Conservation (phyloP, 805 yeast genomes). For the Debaryomyces tyrocola region DNA sequence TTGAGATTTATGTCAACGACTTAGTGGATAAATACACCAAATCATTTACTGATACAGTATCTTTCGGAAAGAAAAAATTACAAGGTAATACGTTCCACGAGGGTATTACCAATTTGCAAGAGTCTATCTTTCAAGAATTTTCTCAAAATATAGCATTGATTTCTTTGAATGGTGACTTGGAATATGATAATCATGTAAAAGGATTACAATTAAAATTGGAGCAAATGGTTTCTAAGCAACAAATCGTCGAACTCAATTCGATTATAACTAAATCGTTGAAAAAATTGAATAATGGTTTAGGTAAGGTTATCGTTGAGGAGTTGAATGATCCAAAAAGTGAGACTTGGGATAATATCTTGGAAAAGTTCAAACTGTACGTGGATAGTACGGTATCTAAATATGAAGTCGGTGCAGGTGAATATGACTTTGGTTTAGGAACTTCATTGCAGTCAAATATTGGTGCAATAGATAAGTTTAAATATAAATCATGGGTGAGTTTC, state of each 20-base stretch:
- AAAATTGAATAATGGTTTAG: constrained; percentile 45
- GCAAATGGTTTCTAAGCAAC: constrained; percentile 38
- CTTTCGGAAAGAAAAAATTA: constrained; percentile 1
- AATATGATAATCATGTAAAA: constrained; percentile 19
- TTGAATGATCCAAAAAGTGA: constrained; percentile 50
- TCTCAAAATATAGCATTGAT: constrained; percentile 14
- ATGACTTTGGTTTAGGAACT: constrained; percentile 71
- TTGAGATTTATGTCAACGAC: constrained; percentile 14
- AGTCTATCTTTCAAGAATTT: constrained; percentile 10
- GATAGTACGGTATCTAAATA: constrained; percentile 7
- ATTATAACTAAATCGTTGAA: constrained; percentile 43
- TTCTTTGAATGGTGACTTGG: constrained; percentile 27
- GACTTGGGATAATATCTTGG: constrained; percentile 62
- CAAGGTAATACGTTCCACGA: constrained; percentile 7
- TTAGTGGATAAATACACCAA: constrained; percentile 6
- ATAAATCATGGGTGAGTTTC: constrained; percentile 65
- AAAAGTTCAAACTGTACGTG: constrained; percentile 34
- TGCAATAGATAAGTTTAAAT: constrained; percentile 45
- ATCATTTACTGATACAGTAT: constrained; percentile 6
- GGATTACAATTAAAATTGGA: constrained; percentile 37
- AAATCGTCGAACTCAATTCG: constrained; percentile 30
- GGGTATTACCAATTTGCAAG: constrained; percentile 7
- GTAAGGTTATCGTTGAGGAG: constrained; percentile 49
- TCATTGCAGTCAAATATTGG: constrained; percentile 38
- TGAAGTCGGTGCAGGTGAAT: constrained; percentile 20